Conservation (phyloP, 352 stramenopile genomes). For the Pythium aristosporum region DNA sequence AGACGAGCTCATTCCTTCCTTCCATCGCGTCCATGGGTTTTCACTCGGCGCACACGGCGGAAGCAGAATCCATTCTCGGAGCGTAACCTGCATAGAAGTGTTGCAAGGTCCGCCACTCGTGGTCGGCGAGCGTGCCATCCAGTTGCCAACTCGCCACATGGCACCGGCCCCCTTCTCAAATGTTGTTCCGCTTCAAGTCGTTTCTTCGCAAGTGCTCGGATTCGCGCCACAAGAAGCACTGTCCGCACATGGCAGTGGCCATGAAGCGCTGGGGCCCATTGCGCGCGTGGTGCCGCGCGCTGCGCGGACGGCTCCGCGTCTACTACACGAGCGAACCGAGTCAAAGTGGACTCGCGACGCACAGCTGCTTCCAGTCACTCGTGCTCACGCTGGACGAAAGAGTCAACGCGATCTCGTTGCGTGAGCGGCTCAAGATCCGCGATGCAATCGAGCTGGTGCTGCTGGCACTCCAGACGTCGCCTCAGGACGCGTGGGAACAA, state of each 20-base stretch:
- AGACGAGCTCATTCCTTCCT: constrained; percentile 1
- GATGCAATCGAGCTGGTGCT: constrained; percentile 25
- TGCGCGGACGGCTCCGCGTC: constrained; percentile 18
- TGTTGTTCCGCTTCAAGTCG: constrained; percentile 14
- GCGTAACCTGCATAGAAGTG: too few species aligned
- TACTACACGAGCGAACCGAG: constrained; percentile 19
- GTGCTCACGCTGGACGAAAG: constrained; percentile 27
- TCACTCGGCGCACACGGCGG: background rate
- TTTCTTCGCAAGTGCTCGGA: constrained; percentile 15
- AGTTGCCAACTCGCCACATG: background rate
- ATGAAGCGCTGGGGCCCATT: constrained; percentile 20
- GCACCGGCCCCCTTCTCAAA: background rate
- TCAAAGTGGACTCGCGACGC: constrained; percentile 12
- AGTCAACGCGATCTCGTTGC: constrained; percentile 8
- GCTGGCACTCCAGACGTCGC: constrained; percentile 10
- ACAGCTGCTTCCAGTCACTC: constrained; percentile 15
- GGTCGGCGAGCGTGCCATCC: too few species aligned
- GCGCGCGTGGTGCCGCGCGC: constrained; percentile 16
- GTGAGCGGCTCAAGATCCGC: constrained; percentile 19
- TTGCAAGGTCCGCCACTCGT: too few species aligned
- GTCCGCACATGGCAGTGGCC: constrained; percentile 21
- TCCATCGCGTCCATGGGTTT: constrained; percentile 5
- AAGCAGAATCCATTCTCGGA: background rate
- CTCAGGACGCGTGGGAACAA: constrained; percentile 22
- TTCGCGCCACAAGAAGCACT: constrained; percentile 14